Base-by-base conservation (phyloP, 2,329 filamentous ascomycete genomes). In the Fusarium verrucosum region DNA sequence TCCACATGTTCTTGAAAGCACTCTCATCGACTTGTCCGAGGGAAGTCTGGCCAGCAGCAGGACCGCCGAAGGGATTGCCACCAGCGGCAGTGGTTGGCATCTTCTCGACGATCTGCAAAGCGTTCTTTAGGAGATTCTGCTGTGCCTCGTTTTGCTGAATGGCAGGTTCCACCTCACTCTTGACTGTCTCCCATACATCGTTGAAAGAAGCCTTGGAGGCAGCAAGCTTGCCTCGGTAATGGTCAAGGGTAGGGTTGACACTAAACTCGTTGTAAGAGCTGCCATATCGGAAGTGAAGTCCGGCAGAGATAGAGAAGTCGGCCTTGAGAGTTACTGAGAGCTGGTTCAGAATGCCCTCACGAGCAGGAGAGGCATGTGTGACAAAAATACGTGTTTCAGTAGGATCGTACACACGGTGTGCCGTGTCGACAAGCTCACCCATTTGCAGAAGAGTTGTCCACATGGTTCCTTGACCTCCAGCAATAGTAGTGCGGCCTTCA, bases 1-100 rank as follows among this genome's bases (percentile, higher is more conserved):
- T 99, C 95, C 95, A 99, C 95, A 98, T 98, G 77, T 99, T 99
- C 83, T 99, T 99, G 86, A 99, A 99, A 2, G 95, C 95, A 72
- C 94, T 97, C 82, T 99, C 95, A 65, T 99, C 95, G 17, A 99
- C 93, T 73, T 96, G 92, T 28, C 95, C 95, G 46, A 92, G 89
- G 56, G 87, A 85, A 50, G 85, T 81, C 46, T 88, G 88, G 35
- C 90, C 91, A 45, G 88, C 87, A 50, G 89, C 87, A 26, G 92
- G 92, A 14, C 94, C 94, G 40, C 95, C 95, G 73, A 99, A 99
- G 7, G 95, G 95, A 76, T 98, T 98, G 20, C 95, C 95, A 52
- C 95, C 95, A 61, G 94, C 96, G 33, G 95, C 95, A 32, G 93
- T 94, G 13, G 89, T 90, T 11, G 95, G 95, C 95, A 99, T 99